Evolutionary conservation across 2,329 filamentous ascomycete genomes (phyloP).

Genomic region (Colletotrichum filicis): DNA sequence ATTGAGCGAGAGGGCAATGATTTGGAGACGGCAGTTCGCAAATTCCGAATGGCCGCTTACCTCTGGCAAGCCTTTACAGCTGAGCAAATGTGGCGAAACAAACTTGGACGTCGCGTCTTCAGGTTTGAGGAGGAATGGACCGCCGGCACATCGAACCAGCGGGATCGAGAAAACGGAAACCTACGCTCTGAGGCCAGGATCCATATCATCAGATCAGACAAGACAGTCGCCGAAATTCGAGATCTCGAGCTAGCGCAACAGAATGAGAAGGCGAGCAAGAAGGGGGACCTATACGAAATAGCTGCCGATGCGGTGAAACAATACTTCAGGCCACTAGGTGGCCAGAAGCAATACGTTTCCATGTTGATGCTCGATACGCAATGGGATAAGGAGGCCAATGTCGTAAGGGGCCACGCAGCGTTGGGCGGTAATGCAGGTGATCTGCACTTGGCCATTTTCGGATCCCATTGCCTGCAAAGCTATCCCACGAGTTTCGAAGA

Average conservation of each 20-base stretch:
- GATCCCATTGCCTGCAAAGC: slow-evolving; percentile 90
- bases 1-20: slow-evolving; percentile 83
- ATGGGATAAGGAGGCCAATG: slow-evolving; percentile 80
- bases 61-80: slow-evolving; percentile 97
- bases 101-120: slow-evolving; percentile 86
- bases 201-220: slow-evolving; percentile 84
- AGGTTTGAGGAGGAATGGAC: slow-evolving; percentile 97
- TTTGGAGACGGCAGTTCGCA: slow-evolving; percentile 82
- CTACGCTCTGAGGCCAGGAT: slow-evolving; percentile 94
- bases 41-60: slow-evolving; percentile 95
- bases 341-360: slow-evolving; percentile 90
- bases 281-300: slow-evolving; percentile 80
- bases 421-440: slow-evolving; percentile 80
- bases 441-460: slow-evolving; percentile 87
- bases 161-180: slow-evolving; percentile 75
- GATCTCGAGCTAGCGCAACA: slow-evolving; percentile 84
- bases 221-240: slow-evolving; percentile 86
- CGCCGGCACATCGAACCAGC: slow-evolving; percentile 79
- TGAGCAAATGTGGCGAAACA: slow-evolving; percentile 94
- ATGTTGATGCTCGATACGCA: slow-evolving; percentile 88
- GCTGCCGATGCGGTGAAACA: slow-evolving; percentile 81
- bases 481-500: slow-evolving; percentile 92
- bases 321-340: slow-evolving; percentile 78
- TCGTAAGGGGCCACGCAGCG: slow-evolving; percentile 83
- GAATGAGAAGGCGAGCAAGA: slow-evolving; percentile 73